Evolutionary conservation across 2,329 filamentous ascomycete genomes (phyloP).

Genomic region (Ophidiomyces ophidiicola): DNA sequence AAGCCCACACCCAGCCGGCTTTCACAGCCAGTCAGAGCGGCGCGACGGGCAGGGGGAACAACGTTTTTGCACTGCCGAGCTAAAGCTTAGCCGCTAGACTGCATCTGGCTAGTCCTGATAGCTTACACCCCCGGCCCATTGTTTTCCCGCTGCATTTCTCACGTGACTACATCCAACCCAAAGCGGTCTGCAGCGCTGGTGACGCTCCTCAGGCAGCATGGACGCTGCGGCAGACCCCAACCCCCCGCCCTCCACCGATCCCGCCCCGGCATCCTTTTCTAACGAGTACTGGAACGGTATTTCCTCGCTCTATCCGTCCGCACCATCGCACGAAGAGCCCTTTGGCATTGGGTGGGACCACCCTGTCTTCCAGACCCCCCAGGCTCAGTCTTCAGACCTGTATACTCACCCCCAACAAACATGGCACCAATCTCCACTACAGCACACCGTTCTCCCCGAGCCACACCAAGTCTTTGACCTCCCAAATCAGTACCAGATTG

Average conservation of each 20-base stretch:
- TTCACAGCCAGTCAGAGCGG: neutral
- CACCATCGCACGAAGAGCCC: constrained; percentile 20
- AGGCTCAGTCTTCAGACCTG: constrained; percentile 12
- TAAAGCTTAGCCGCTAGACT: constrained; percentile 1
- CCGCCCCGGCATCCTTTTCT: constrained; percentile 16
- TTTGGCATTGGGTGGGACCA: constrained; percentile 29
- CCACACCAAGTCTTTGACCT: constrained; percentile 14
- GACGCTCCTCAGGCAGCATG: constrained; percentile 4
- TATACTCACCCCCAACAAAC: constrained; percentile 20
- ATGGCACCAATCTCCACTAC: constrained; percentile 24
- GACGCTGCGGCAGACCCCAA: constrained; percentile 7
- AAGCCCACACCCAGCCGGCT: neutral
- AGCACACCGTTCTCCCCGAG: constrained; percentile 18
- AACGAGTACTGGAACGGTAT: constrained; percentile 30
- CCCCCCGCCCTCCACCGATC: neutral
- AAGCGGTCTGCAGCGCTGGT: neutral
- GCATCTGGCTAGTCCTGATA: constrained; percentile 5
- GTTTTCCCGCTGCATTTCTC: neutral
- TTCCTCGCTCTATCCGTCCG: constrained; percentile 23
- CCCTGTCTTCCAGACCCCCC: constrained; percentile 22
- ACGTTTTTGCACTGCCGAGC: too few relatives aligned
- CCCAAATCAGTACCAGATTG: constrained; percentile 9
- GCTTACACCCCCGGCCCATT: constrained; percentile 1
- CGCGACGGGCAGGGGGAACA: neutral
- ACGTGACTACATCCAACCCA: constrained; percentile 7